Base-by-base conservation (phyloP, 2,329 filamentous ascomycete genomes). In the Hortaea werneckii region DNA sequence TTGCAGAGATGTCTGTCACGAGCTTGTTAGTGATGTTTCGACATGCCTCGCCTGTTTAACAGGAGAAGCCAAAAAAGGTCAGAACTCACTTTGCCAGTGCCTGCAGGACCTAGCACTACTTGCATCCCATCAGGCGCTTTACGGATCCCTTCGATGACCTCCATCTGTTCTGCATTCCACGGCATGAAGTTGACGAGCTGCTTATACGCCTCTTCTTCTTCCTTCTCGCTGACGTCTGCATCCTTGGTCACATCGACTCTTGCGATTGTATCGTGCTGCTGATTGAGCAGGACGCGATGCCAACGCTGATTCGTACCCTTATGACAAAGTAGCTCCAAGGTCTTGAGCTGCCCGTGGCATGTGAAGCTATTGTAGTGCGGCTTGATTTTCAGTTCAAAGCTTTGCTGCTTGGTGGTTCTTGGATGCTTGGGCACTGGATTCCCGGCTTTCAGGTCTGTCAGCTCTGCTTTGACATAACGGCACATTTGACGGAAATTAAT, bases 301-400 rank as follows among this genome's bases (percentile, higher is more conserved):
- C 52, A 54, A 8, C 45, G 37, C 27, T 29, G 29, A 29, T 51
- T 47, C 12, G 43, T n/a, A 6, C 29, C 28, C 11, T 13, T 26
- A 10, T 41, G 26, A 20, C 20, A 20, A 4, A 53, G 11, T 29
- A 49, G 28, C 11, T 27, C 6, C 8, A 51, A 29, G 1, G 53
- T 51, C 32, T 40, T 41, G 29, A 53, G 43, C 29, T 54, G 50
- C 7, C 43, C 29, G 6, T 40, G 34, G 41, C 42, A 76, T 1
- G 47, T 47, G 27, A 46, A 46, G 7, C 30, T 44, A 32, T 40
- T 51, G 13, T 35, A 44, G n/a, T 43, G 12, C 5, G 53, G 53
- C 13, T 30, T n/a, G 40, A 51, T 40, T 26, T 28, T 34, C 7
- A 47, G 30, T 8, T 13, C 5, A 20, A 32, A 42, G 2, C 20